Conservation (phyloP, 306 rosid species). For the Mucuna pruriens region DNA sequence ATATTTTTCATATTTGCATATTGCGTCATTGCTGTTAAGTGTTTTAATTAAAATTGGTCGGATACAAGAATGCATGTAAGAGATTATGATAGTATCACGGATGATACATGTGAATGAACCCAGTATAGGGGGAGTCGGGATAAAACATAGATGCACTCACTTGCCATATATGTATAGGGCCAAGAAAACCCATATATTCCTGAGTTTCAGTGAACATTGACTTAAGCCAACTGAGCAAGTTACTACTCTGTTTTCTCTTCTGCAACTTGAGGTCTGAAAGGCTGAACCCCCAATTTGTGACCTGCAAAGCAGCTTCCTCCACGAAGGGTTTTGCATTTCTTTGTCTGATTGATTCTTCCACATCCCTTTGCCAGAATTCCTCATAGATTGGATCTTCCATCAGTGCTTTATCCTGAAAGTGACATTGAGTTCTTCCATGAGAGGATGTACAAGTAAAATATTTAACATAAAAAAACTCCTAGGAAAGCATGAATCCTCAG, state of each 20-base stretch:
- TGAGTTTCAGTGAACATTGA: conserved; percentile 61
- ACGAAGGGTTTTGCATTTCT: conserved; percentile 74
- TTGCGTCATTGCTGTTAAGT: neutral
- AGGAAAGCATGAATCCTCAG: conserved; percentile 5
- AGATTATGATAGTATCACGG: neutral
- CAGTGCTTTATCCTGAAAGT: conserved; percentile 82
- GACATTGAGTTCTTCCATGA: conserved; percentile 26
- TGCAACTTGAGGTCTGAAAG: conserved; percentile 89
- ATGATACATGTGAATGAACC: conserved; percentile 32
- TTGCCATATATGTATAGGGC: conserved; percentile 99
- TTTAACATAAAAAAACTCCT: neutral
- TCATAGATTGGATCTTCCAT: conserved; percentile 93
- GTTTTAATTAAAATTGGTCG: conserved; percentile 13
- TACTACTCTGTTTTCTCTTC: conserved; percentile 59
- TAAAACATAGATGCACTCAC: conserved; percentile 56
- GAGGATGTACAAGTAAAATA: conserved; percentile 8
- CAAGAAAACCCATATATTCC: conserved; percentile 86
- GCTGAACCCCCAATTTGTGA: conserved; percentile 95
- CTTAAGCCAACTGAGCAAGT: conserved; percentile 73
- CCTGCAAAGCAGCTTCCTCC: conserved; percentile 92
- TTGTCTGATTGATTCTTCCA: conserved; percentile 95
- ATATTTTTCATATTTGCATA: neutral
- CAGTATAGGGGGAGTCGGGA: neutral
- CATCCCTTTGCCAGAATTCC: conserved; percentile 98
- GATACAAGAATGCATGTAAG: conserved; percentile 23